Conservation (phyloP, 441 rosid species). For the Adansonia grandidieri region DNA sequence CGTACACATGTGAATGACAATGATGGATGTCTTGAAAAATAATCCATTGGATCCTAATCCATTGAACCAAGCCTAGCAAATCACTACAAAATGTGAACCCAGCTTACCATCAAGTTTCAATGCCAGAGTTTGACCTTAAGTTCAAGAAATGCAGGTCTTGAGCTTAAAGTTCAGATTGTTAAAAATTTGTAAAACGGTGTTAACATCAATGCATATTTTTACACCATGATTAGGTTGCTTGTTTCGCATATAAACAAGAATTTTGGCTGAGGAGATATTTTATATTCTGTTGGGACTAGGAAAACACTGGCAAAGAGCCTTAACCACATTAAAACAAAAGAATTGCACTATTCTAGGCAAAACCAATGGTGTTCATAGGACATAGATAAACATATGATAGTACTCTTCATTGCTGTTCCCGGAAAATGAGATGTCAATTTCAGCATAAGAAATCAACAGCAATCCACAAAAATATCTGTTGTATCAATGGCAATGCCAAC, state of each 20-base stretch:
- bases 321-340: neutral
- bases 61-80: neutral
- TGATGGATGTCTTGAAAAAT: neutral
- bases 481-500: neutral
- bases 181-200: neutral
- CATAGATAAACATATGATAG: slow-evolving; percentile 4
- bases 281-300: neutral
- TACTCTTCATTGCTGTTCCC: neutral
- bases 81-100: neutral
- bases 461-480: neutral
- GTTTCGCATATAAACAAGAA: neutral
- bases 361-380: neutral
- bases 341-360: neutral
- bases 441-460: neutral
- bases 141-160: neutral
- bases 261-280: neutral
- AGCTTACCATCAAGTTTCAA: neutral
- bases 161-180: neutral
- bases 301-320: neutral
- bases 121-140: neutral
- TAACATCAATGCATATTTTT: neutral
- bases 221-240: neutral
- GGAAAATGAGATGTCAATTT: slow-evolving; percentile 5
- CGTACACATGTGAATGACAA: neutral
- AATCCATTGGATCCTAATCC: neutral